Evolutionary conservation across 495 filamentous ascomycete genomes (phyloP), one percentile per base, ranked within the genome.

Genomic region (Xylaria curta): DNA sequence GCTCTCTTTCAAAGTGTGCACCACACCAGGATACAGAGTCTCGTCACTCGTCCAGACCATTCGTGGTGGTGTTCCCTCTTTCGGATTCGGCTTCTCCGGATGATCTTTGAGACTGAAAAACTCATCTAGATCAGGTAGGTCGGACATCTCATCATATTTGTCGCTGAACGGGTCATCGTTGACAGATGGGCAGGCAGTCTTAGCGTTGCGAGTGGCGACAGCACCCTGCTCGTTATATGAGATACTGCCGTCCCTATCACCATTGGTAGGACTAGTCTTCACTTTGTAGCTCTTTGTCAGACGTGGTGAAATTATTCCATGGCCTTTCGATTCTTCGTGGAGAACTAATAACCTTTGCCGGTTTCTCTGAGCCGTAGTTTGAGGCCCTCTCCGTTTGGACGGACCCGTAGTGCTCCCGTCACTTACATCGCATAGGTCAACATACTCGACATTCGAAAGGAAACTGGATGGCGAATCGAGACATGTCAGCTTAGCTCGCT

Each of bases 401-500:
- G 63, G 71, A 0, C 76, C 78, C 26, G 13, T 15, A 17, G 47
- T 1, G n/a, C 51, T 40, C 3, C 31, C 59, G 28, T 71, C 62
- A 40, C 61, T 66, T 17, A 19, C 15, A 46, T 66, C 40, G 49
- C 36, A 49, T n/a, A 85, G 76, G 40, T 85, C 82, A 56, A 85
- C 78, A 59, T 72, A 82, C 19, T 84, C 82, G 40, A 81, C 62
- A 53, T 80, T 76, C 21, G 74, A 73, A n/a, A 70, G 51, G 19
- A 40, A 61, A 47, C 56, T 72, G 4, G 62, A 49, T 3, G 69
- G 17, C 49, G 19, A 51, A 66, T 33, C 21, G n/a, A 28, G 1
- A 38, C 15, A 26, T n/a, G 40, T 53, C 19, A 28, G n/a, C 28
- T 60, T 71, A 7, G 38, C 28, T 51, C 40, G n/a, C 28, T 66